phyloP scores from a whole-genome alignment of 2,329 filamentous ascomycete genomes.

The Fusarium nisikadoi region DNA sequence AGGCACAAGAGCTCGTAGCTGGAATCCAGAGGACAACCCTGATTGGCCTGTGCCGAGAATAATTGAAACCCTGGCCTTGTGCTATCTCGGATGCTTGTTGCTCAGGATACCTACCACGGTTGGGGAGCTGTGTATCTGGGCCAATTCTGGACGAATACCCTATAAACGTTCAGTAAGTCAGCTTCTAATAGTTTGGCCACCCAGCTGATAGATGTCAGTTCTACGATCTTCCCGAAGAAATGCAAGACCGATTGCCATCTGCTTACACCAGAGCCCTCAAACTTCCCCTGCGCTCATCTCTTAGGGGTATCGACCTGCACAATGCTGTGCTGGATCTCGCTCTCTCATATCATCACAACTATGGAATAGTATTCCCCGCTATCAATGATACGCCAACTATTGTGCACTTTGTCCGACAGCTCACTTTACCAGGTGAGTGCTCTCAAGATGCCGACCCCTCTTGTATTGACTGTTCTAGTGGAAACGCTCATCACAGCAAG shows the following conservation, averaged over 20 bases:
- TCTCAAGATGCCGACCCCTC: too few relatives aligned
- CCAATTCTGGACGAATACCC: constrained; percentile 72
- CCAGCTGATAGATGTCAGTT: constrained; percentile 53
- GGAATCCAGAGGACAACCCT: constrained; percentile 58
- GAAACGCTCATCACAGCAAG: constrained; percentile 56
- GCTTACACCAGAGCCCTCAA: constrained; percentile 70
- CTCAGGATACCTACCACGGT: constrained; percentile 81
- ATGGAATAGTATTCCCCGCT: constrained; percentile 76
- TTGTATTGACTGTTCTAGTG: constrained; percentile 57
- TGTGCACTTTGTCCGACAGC: constrained; percentile 74
- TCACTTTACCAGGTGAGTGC: constrained; percentile 77
- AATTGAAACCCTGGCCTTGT: constrained; percentile 79
- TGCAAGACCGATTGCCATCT: constrained; percentile 72
- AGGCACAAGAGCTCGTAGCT: constrained; percentile 51
- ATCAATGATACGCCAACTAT: constrained; percentile 77
- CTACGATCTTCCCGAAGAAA: constrained; percentile 68
- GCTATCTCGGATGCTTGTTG: constrained; percentile 81
- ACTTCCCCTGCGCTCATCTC: constrained; percentile 52
- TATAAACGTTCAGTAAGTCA: constrained; percentile 73
- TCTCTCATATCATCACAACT: constrained; percentile 72
- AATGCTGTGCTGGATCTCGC: constrained; percentile 69
- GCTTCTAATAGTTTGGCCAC: not conserved
- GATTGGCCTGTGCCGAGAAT: constrained; percentile 71
- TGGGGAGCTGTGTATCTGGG: constrained; percentile 77
- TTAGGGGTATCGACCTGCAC: constrained; percentile 71